Base-by-base conservation (phyloP, 208 protist genomes). In the Acanthamoeba royreba region DNA sequence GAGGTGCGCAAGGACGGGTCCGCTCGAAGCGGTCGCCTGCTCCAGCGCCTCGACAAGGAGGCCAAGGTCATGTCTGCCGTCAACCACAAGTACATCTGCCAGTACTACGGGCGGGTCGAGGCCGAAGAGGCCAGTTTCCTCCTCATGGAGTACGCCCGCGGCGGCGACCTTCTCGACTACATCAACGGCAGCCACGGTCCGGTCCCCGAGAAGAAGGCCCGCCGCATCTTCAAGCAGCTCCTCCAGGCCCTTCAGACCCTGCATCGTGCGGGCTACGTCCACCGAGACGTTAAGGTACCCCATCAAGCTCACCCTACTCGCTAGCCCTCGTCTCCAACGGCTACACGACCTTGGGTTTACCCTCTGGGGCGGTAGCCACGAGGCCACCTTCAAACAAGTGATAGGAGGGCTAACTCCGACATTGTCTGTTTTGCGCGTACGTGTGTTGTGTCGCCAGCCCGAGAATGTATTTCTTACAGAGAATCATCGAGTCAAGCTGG, bases 91-190 rank as follows among this genome's bases (percentile, higher is more conserved):
- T 43, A 88, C 47, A 61, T 88, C 42, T 63, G 43, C 79, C 46
- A 88, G 49, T 53, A 43, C 47, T 88, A 88, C 46, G 79, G 49
- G 28, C 49, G 43, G 33, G 43, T 88, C 45, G 79, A 88, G 79
- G 33, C 79, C 11, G 47, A 88, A 15, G 79, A 88, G n/a, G 47
- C 43, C 79, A 15, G 25, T 47, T 88, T 31, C 47, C 79, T 88
- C 2, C 28, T 88, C 46, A 88, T 88, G 79, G 47, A 88, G 79
- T 88, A 88, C 47, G 79, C 79, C 79, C 40, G 25, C 19, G 49
- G 35, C 43, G 79, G 79, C n/a, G 79, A 88, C 79, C 79, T 88
- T 8, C 49, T 88, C 31, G 79, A 88, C 79, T 88, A 88, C 79
- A 88, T 88, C 42, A 53, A 63, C 33, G n/a, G n/a, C n/a, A 15